A percentile compares a stretch with the other conserved stretches of the same genome.
phyloP scores from a whole-genome alignment of 805 yeast genomes.

The Hanseniaspora mollemarum region DNA sequence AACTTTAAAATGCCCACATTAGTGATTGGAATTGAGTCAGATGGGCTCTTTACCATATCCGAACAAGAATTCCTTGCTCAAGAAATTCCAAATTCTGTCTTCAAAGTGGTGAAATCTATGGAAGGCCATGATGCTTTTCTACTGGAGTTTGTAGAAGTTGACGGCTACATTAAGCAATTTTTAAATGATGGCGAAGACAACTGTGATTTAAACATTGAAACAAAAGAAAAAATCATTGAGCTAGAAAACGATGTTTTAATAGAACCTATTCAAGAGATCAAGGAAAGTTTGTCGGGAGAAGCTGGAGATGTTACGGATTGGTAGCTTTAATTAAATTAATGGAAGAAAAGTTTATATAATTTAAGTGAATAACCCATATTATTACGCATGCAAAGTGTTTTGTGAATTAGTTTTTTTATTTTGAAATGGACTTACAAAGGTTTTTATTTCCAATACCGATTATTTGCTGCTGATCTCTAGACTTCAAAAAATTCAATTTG shows the following conservation, averaged over 20 bases:
- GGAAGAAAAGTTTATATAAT: too few relatives aligned
- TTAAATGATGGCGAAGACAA: slow-evolving; percentile 35
- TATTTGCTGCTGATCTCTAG: too few relatives aligned
- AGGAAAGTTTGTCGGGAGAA: slow-evolving; percentile 77
- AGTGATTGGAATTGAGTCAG: slow-evolving; percentile 80
- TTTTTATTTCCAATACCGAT: too few relatives aligned
- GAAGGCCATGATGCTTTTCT: slow-evolving; percentile 98
- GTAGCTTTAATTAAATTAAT: slow-evolving; percentile 40
- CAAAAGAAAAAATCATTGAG: not conserved
- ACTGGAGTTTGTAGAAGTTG: slow-evolving; percentile 75
- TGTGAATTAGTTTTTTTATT: too few relatives aligned
- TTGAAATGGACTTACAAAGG: too few relatives aligned
- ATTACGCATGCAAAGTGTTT: too few relatives aligned
- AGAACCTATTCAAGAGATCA: slow-evolving; percentile 35
- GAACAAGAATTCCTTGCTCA: slow-evolving; percentile 81
- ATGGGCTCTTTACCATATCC: slow-evolving; percentile 81
- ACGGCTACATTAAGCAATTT: slow-evolving; percentile 57
- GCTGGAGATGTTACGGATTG: slow-evolving; percentile 90
- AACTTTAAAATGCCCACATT: slow-evolving; percentile 63
- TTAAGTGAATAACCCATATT: too few relatives aligned
- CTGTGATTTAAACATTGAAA: not conserved
- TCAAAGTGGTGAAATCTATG: slow-evolving; percentile 71
- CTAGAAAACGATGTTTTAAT: slow-evolving; percentile 32
- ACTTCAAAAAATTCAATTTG: too few relatives aligned
- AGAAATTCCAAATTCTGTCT: slow-evolving; percentile 53